phyloP scores from a whole-genome alignment of 495 filamentous ascomycete genomes.

The Trichoderma parareesei region DNA sequence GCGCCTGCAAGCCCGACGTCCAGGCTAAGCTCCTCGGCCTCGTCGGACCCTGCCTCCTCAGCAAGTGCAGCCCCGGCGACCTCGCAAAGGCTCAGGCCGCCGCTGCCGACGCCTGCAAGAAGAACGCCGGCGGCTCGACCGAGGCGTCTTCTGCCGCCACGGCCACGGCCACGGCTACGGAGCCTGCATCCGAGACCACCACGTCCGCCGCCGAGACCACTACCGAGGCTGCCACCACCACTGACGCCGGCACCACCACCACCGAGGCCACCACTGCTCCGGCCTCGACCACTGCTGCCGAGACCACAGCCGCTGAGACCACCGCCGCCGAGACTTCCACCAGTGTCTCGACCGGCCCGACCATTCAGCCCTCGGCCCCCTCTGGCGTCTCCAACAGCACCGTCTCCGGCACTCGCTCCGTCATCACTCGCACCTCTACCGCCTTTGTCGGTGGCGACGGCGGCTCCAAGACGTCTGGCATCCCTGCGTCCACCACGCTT shows the following conservation, averaged over 20 bases:
- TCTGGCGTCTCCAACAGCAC: not conserved
- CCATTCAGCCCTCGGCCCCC: slow-evolving; percentile 14
- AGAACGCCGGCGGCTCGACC: slow-evolving; percentile 14
- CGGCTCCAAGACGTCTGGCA: not conserved
- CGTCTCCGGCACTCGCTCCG: slow-evolving; percentile 8
- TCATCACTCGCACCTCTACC: slow-evolving; percentile 6
- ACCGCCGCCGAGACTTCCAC: slow-evolving; percentile 1
- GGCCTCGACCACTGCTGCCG: not conserved
- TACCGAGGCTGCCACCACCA: slow-evolving; percentile 13
- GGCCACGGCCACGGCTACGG: slow-evolving; percentile 1
- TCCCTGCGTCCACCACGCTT: slow-evolving; percentile 3
- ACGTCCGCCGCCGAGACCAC: slow-evolving; percentile 12
- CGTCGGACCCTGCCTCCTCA: slow-evolving; percentile 20
- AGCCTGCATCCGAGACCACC: slow-evolving; percentile 8
- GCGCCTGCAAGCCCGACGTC: slow-evolving; percentile 21
- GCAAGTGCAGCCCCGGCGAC: slow-evolving; percentile 14
- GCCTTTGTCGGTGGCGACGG: slow-evolving; percentile 5
- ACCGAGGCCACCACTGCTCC: slow-evolving; percentile 10
- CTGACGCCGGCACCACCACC: slow-evolving; percentile 14
- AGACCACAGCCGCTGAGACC: not conserved
- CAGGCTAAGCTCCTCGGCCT: slow-evolving; percentile 15
- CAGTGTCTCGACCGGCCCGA: not conserved
- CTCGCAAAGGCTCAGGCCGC: slow-evolving; percentile 21
- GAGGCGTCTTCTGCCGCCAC: not conserved
- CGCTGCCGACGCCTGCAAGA: slow-evolving; percentile 18